Base-by-base conservation (phyloP, 768 basidiomycete genomes). In the Floccularia luteovirens region DNA sequence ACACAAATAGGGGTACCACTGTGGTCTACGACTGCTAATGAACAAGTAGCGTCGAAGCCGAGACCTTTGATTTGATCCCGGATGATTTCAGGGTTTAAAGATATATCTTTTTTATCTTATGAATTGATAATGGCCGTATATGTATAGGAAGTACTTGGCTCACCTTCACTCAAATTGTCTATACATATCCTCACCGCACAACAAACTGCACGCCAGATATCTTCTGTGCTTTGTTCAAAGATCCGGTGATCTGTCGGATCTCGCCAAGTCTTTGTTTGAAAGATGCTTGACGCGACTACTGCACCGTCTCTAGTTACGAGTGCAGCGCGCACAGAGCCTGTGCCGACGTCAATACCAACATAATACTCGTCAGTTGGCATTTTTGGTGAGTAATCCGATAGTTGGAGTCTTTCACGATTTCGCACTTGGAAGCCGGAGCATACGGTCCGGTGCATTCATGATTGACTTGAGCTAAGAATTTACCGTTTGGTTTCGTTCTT, bases 21-120 rank as follows among this genome's bases (percentile, higher is more conserved):
- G 36, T 75, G 61, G 55, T 89, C 80, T 1, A 81, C 69, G 16
- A 97, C 93, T 0, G 93, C 91, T 30, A 98, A 70, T 0, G 92
- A 96, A 62, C 96, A 99, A 0, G 96, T 99, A 34, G 93, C 94
- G 59, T 97, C 93, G 58, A 94, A 92, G 11, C 92, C 90, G 32
- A 97, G 52, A 1, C 96, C 96, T 52, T 85, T 89, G 42, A n/a
- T n/a, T n/a, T n/a, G n/a, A 99, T 80, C 3, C 68, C 60, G 2
- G 63, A 56, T 7, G 83, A 73, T 22, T 70, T 48, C 21, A 89
- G 59, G 2, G 72, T 63, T 0, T n/a, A n/a, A n/a, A n/a, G n/a
- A n/a, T n/a, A n/a, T n/a, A n/a, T n/a, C n/a, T n/a, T n/a, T n/a
- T n/a, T n/a, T n/a, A n/a, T n/a, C n/a, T n/a, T n/a, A n/a, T n/a